Conservation (phyloP, 2,329 filamentous ascomycete genomes). For the Fusarium sp. region DNA sequence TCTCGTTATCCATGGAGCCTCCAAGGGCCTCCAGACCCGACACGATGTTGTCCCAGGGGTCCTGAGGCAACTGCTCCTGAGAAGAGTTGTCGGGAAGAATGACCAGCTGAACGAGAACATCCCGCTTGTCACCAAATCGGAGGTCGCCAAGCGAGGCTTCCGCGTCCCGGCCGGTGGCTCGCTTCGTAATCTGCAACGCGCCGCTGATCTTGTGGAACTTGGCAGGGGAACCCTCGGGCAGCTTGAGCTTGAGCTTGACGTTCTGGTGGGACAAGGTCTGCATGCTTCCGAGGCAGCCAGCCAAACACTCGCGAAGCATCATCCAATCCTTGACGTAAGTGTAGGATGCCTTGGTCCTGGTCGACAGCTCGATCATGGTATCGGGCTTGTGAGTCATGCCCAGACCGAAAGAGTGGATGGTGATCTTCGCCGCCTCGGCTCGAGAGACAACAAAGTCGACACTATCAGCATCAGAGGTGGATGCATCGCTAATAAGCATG, state of each 20-base stretch:
- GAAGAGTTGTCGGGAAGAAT: slow-evolving; percentile 85
- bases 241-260: slow-evolving; percentile 89
- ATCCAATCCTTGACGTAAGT: slow-evolving; percentile 99
- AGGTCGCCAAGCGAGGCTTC: slow-evolving; percentile 92
- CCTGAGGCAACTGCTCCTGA: slow-evolving; percentile 86
- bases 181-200: slow-evolving; percentile 93
- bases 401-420: slow-evolving; percentile 94
- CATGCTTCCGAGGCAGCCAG: slow-evolving; percentile 88
- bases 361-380: slow-evolving; percentile 97
- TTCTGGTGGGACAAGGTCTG: slow-evolving; percentile 98
- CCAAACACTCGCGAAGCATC: slow-evolving; percentile 97
- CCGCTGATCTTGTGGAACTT: slow-evolving; percentile 99
- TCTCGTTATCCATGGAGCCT: slow-evolving; percentile 84
- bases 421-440: slow-evolving; percentile 96
- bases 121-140: slow-evolving; percentile 91
- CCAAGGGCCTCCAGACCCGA: slow-evolving; percentile 93
- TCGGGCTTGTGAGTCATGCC: slow-evolving; percentile 98
- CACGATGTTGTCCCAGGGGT: slow-evolving; percentile 97
- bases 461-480: slow-evolving; percentile 90
- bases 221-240: slow-evolving; percentile 95
- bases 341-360: slow-evolving; percentile 93
- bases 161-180: slow-evolving; percentile 91
- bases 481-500: slow-evolving; percentile 95
- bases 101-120: slow-evolving; percentile 91
- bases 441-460: slow-evolving; percentile 97